Percentiles rank a stretch among this genome's conserved stretches.
phyloP scores from a whole-genome alignment of 257 asterid species.

The Craterostigma plantagineum region DNA sequence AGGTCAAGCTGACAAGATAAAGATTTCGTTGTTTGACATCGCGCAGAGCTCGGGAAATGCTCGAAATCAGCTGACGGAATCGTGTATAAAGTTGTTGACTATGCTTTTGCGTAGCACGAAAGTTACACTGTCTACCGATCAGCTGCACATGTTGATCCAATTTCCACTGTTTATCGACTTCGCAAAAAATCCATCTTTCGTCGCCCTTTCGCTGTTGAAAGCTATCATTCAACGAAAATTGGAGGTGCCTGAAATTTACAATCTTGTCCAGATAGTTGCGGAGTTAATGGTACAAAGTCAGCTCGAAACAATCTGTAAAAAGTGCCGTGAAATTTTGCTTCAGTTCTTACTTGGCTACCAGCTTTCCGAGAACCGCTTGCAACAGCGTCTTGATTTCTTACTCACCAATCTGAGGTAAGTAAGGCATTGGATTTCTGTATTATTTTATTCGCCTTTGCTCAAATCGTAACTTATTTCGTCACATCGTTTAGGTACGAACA shows the following conservation, averaged over 20 bases:
- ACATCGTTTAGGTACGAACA: constrained; percentile 53
- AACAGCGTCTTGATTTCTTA: constrained; percentile 58
- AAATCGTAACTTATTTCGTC: not conserved
- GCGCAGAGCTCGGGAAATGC: constrained; percentile 54
- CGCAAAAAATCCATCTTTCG: constrained; percentile 52
- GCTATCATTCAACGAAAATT: constrained; percentile 61
- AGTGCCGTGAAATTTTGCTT: constrained; percentile 66
- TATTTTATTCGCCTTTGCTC: too few relatives aligned
- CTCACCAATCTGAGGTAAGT: constrained; percentile 55
- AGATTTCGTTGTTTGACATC: constrained; percentile 52
- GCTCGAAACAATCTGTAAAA: constrained; percentile 61
- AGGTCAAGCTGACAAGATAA: constrained; percentile 50
- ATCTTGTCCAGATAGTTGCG: constrained; percentile 50
- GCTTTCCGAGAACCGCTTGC: constrained; percentile 54
- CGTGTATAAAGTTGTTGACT: constrained; percentile 64
- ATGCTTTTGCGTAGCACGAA: constrained; percentile 46
- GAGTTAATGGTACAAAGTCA: constrained; percentile 79
- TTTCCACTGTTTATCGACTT: constrained; percentile 82
- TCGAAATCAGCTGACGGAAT: constrained; percentile 52
- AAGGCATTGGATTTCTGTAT: not conserved
- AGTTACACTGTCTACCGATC: constrained; percentile 60
- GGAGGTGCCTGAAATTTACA: constrained; percentile 71
- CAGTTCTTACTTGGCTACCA: constrained; percentile 68
- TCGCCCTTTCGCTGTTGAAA: constrained; percentile 72
- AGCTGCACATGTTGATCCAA: constrained; percentile 63